Evolutionary conservation across 768 basidiomycete genomes (phyloP).

Genomic region (Pulveroboletus frians): DNA sequence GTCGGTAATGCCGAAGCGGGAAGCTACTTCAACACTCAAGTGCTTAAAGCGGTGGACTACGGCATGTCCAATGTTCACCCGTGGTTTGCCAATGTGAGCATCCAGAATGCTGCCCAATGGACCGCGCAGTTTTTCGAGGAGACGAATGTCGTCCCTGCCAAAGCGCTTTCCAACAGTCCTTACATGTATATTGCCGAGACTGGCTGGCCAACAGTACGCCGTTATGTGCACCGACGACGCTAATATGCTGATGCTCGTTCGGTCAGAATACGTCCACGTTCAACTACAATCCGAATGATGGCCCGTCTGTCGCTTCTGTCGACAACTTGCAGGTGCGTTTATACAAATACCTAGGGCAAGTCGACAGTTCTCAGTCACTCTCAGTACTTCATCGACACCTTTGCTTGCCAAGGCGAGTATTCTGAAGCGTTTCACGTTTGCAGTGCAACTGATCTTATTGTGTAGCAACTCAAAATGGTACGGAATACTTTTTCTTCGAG

Average conservation of each 20-base stretch:
- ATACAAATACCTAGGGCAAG: neutral
- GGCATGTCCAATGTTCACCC: slow-evolving; percentile 91
- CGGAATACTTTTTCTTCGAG: slow-evolving; percentile 87
- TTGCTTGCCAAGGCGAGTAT: slow-evolving; percentile 54
- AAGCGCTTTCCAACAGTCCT: slow-evolving; percentile 61
- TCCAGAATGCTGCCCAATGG: slow-evolving; percentile 71
- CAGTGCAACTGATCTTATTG: slow-evolving; percentile 4
- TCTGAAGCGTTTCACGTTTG: neutral
- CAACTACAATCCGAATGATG: slow-evolving; percentile 54
- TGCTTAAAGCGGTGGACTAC: slow-evolving; percentile 62
- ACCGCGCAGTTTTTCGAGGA: slow-evolving; percentile 71
- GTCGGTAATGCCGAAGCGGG: slow-evolving; percentile 87
- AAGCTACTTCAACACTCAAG: slow-evolving; percentile 69
- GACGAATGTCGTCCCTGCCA: slow-evolving; percentile 56
- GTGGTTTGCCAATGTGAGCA: slow-evolving; percentile 84
- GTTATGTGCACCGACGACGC: neutral
- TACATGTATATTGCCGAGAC: slow-evolving; percentile 93
- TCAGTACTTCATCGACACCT: slow-evolving; percentile 78
- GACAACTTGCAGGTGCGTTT: slow-evolving; percentile 51
- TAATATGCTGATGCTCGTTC: neutral
- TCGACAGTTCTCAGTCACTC: slow-evolving; percentile 6
- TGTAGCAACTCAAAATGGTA: slow-evolving; percentile 68
- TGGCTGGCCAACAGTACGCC: slow-evolving; percentile 71
- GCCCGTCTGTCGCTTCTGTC: slow-evolving; percentile 58
- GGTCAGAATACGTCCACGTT: slow-evolving; percentile 53